These are phyloP conservation scores for Aspergillus udagawae DNA, from an alignment of 2,329 filamentous ascomycete species.

Conservation along the genomic window DNA sequence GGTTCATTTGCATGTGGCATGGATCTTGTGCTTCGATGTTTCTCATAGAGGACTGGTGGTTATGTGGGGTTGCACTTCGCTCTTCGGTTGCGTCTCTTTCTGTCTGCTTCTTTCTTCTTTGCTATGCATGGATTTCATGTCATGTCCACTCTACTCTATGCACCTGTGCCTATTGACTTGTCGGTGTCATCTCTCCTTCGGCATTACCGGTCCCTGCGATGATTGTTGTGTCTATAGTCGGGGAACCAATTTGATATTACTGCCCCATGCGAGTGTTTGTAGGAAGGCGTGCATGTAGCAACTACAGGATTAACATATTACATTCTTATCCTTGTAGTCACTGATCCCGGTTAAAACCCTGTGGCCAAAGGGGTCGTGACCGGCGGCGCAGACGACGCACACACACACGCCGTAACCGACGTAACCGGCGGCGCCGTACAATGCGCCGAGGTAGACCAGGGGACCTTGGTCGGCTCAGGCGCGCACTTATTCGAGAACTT, in stretches of 20 bases:
- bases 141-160: not conserved
- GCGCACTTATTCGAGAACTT: conserved; percentile 9
- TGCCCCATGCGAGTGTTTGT: not conserved
- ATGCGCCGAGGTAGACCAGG: conserved; percentile 29
- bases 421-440: conserved; percentile 32
- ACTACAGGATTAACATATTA: too few relatives aligned
- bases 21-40: not conserved
- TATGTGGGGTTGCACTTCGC: not conserved
- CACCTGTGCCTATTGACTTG: too few relatives aligned
- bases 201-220: not conserved
- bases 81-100: not conserved
- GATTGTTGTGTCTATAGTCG: not conserved
- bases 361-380: conserved; percentile 27
- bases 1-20: conserved; percentile 1
- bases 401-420: conserved; percentile 26
- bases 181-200: not conserved
- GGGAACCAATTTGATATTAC: conserved; percentile 9
- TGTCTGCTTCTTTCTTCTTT: not conserved
- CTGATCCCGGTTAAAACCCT: not conserved
- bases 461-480: conserved; percentile 14
- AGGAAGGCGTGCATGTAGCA: not conserved
- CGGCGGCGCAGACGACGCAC: conserved; percentile 24
- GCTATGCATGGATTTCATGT: not conserved
- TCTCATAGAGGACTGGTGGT: not conserved
- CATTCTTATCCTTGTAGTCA: too few relatives aligned